Evolutionary conservation across 2,329 filamentous ascomycete species (phyloP).

Genomic region (Fusarium sp.): DNA sequence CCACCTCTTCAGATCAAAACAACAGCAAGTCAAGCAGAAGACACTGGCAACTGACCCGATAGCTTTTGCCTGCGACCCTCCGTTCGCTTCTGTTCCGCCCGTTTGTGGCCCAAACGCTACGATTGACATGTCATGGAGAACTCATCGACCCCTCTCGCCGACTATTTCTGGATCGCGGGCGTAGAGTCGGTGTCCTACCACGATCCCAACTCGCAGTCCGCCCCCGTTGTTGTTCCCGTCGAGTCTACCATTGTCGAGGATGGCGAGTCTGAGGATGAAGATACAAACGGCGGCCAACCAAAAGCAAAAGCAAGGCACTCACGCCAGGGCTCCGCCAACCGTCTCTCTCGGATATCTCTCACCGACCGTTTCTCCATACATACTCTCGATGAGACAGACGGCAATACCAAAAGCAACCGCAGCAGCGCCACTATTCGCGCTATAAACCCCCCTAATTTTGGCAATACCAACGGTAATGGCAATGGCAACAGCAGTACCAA

Average conservation of each 20-base stretch:
- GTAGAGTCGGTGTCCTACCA: slow-evolving; percentile 74
- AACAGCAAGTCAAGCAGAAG: slow-evolving; percentile 18
- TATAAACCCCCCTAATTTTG: slow-evolving; percentile 43
- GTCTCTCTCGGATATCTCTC: slow-evolving; percentile 63
- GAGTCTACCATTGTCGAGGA: slow-evolving; percentile 71
- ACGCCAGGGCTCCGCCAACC: slow-evolving; percentile 67
- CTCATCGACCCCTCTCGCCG: slow-evolving; percentile 72
- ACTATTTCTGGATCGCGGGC: slow-evolving; percentile 81
- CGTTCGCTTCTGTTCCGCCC: slow-evolving; percentile 21
- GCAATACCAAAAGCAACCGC: slow-evolving; percentile 68
- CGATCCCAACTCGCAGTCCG: slow-evolving; percentile 54
- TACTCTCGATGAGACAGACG: slow-evolving; percentile 67
- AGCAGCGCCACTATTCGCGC: slow-evolving; percentile 72
- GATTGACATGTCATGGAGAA: slow-evolving; percentile 65
- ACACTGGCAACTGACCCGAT: slow-evolving; percentile 9
- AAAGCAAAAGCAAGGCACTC: slow-evolving; percentile 59
- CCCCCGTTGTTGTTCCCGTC: slow-evolving; percentile 48
- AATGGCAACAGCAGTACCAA: slow-evolving; percentile 26
- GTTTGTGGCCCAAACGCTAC: slow-evolving; percentile 38
- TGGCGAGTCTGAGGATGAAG: slow-evolving; percentile 62
- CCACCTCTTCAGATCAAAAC: slow-evolving; percentile 17
- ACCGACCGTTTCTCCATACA: slow-evolving; percentile 62
- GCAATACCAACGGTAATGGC: slow-evolving; percentile 36
- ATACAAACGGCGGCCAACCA: slow-evolving; percentile 42
- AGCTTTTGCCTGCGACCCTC: not conserved